A percentile compares a stretch with the other conserved stretches of the same genome.
These are phyloP conservation scores for Pseudonectria foliicola DNA, from an alignment of 2,329 filamentous ascomycete genomes.

Conservation along the genomic window DNA sequence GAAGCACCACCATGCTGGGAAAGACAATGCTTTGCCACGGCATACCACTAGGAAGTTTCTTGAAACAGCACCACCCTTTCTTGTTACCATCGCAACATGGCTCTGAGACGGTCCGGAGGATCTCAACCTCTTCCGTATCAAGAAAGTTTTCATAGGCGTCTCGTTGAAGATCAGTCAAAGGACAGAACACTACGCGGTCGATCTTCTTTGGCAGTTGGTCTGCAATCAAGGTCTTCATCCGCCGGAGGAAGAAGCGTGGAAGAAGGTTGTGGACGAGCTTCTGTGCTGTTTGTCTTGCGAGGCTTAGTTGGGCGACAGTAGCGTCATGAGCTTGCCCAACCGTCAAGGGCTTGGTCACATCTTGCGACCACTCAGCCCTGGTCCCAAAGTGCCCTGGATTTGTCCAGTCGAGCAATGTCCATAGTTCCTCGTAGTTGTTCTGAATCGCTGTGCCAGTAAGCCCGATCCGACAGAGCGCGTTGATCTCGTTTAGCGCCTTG, in stretches of 20 bases:
- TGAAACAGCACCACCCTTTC: conserved; percentile 75
- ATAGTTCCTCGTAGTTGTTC: conserved; percentile 95
- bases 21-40: conserved; percentile 77
- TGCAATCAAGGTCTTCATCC: conserved; percentile 89
- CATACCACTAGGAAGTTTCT: conserved; percentile 50
- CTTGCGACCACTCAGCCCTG: conserved; percentile 67
- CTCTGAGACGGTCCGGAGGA: conserved; percentile 62
- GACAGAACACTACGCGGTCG: conserved; percentile 91
- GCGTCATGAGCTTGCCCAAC: conserved; percentile 91
- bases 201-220: conserved; percentile 91
- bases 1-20: conserved; percentile 71
- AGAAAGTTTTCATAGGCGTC: conserved; percentile 79
- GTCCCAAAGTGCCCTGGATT: conserved; percentile 68
- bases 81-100: conserved; percentile 58
- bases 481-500: conserved; percentile 81
- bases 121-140: conserved; percentile 57
- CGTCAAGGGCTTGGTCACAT: conserved; percentile 72
- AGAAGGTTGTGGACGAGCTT: conserved; percentile 82
- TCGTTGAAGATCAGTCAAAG: conserved; percentile 72
- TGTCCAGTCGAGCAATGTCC: conserved; percentile 94
- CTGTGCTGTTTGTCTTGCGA: conserved; percentile 72
- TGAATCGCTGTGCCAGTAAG: conserved; percentile 95
- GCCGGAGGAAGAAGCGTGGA: conserved; percentile 81
- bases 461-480: conserved; percentile 85
- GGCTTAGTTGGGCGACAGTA: conserved; percentile 72